Evolutionary conservation across 345 rosid species (phyloP), one percentile per base, ranked within the genome.

Genomic region (Gossypium herbaceum): DNA sequence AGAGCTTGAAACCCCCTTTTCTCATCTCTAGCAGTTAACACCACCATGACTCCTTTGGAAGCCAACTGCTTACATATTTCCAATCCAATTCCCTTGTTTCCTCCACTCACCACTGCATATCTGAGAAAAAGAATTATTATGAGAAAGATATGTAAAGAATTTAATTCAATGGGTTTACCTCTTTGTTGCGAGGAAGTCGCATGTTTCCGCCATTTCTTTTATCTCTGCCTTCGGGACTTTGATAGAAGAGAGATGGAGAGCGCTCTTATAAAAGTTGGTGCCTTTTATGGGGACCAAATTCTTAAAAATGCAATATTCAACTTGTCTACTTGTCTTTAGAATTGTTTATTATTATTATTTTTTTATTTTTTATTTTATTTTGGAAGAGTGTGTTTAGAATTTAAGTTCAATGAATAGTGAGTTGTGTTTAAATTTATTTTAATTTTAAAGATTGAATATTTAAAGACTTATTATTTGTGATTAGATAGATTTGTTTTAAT

Each of bases 11-110:
- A 72, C 4, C 83, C 78, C 20, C 65, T 80, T 2, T 55, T 57
- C 62, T 69, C 73, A 56, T 77, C 73, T 64, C 83, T 80, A 1
- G 83, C 75, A 8, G 80, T 77, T 58, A 80, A 41, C 19, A 80
- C 75, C 27, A 73, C 78, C 0, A 12, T 62, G 51, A 80, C n/a
- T 24, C 77, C 79, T 20, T 68, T 61, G 1, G 61, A 52, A 54
- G 83, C 83, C 17, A 80, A 44, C 39, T 79, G 80, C 68, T 29
- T 77, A 2, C 72, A 47, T 62, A 69, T 63, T 73, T 63, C 78
- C 39, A 62, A 22, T 29, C 80, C 80, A 20, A 80, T 77, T 9
- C 83, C 83, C 62, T 77, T 73, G 8, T 76, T 80, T 29, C 67
- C 52, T 20, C 80, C 83, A 13, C 61, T 44, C 19, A 76, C 74